Base-by-base conservation (phyloP, 805 yeast species). In the Metschnikowia kunwiensis region DNA sequence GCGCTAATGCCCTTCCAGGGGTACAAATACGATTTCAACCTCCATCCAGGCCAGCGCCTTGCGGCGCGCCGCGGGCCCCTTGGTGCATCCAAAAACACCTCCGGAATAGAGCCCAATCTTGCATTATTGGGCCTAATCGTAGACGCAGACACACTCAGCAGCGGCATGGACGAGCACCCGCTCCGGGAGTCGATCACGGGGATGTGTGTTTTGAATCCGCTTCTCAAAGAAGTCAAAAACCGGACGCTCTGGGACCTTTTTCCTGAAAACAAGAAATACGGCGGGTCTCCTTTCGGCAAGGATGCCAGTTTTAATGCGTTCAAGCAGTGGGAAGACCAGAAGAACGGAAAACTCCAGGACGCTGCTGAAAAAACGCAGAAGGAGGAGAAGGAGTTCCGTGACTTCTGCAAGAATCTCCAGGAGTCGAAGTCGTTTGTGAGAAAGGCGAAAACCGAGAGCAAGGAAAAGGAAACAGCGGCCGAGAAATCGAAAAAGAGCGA, bases 231-330 rank as follows among this genome's bases (percentile, higher is more conserved):
- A 30, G 55, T 68, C 13, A 63, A 61, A 35, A 70, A 68, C 41
- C 67, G 60, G 21, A 63, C 58, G 36, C 55, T 68, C 24, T 66
- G 72, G 72, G 54, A 62, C 13, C 31, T 63, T 27, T 51, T 62
- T 16, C 72, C 72, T 3, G 54, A 53, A 25, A 62, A 55, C 15
- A 55, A 57, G 38, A 38, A 55, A 20, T 65, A 58, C 46, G 68
- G 65, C 7, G 43, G 47, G 3, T 63, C 64, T 7, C 70, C 71
- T 1, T 64, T 57, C 35, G 68, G 62, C 18, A 41, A 44, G 15
- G 49, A 41, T 5, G 40, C 48, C 11, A 42, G 54, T 27, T 36
- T 49, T 29, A 30, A 49, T 30, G 60, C 63, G 5, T 65, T 66
- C 47, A 61, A 60, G 36, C 40, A 51, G 17, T 66, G 68, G 68